Evolutionary conservation across 495 filamentous ascomycete species (phyloP), one percentile per base, ranked within the genome.

Genomic region (Penicillium lividum): DNA sequence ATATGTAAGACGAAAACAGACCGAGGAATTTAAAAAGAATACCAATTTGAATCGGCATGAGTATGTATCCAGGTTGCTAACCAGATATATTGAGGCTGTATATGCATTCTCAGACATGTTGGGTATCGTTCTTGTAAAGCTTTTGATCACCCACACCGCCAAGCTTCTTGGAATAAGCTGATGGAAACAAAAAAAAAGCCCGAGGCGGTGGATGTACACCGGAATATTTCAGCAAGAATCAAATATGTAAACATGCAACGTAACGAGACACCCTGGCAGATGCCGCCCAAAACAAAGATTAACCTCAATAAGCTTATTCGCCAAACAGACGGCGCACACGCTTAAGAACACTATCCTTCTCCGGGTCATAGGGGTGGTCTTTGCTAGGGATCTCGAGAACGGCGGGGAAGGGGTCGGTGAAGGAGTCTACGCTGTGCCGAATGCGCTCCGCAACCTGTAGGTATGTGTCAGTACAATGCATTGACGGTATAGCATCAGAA

Each of bases 351-450:
- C 92, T 98, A 74, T 99, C 94, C 80, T 99, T 99, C 77, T 99
- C 94, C 0, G 94, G 94, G 63, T 99, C 95, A 66, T 98, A 99
- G 7, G 94, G 94, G 67, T 99, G 94, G 70, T 99, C 94, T 80
- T 99, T 99, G 78, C 92, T 96, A 30, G 95, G 95, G 56, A 98
- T 98, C 77, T 99, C 95, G 57, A 99, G 86, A 51, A 84, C 74
- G 11, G 81, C 78, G 10, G 81, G 81, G 63, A 84, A 82, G 7
- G 81, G 73, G n/a, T 82, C 81, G 53, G 79, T 69, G 64, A 75
- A 84, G 18, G 75, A 65, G 57, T 84, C 81, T 33, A 84, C 78
- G 44, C 85, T 84, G 71, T 92, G 82, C 60, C 95, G 83, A 81
- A 99, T 99, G 68, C 86, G 85, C 68, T 99, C 95, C 22, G 95